These are phyloP conservation scores for Cronartium ribicola DNA, from an alignment of 1,284 basidiomycete genomes.

Conservation along the genomic window DNA sequence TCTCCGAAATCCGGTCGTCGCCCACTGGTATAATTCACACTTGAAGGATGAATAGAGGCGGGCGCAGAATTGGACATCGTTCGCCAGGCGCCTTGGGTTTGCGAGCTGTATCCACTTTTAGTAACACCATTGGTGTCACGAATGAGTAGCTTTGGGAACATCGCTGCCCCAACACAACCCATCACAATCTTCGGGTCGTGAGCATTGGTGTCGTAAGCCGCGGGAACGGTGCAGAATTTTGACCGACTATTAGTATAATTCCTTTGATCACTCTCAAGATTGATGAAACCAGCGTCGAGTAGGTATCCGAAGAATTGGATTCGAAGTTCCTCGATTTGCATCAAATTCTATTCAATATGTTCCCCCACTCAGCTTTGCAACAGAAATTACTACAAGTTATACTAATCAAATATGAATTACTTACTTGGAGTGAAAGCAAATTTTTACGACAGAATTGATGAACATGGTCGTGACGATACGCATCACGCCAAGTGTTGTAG, in stretches of 20 bases:
- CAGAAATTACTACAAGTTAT: not conserved
- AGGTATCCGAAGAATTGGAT: slow-evolving; percentile 36
- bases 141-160: slow-evolving; percentile 85
- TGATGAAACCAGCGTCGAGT: slow-evolving; percentile 36
- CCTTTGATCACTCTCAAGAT: not conserved
- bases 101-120: slow-evolving; percentile 15
- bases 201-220: slow-evolving; percentile 68
- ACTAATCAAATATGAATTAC: not conserved
- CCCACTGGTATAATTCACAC: slow-evolving; percentile 69
- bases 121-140: slow-evolving; percentile 56
- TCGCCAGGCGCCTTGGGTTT: slow-evolving; percentile 60
- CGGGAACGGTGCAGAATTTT: slow-evolving; percentile 71
- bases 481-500: slow-evolving; percentile 79
- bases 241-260: slow-evolving; percentile 58
- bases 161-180: slow-evolving; percentile 75
- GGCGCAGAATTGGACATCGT: slow-evolving; percentile 83
- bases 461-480: slow-evolving; percentile 61
- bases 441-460: slow-evolving; percentile 69
- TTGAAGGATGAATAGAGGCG: slow-evolving; percentile 84
- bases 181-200: slow-evolving; percentile 63
- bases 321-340: slow-evolving; percentile 93
- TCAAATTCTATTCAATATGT: slow-evolving; percentile 63
- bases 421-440: slow-evolving; percentile 78
- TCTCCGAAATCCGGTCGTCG: slow-evolving; percentile 62
- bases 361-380: not conserved